phyloP scores from a whole-genome alignment of 371 early-diverging fungal species.

The Mucor racemosus region DNA sequence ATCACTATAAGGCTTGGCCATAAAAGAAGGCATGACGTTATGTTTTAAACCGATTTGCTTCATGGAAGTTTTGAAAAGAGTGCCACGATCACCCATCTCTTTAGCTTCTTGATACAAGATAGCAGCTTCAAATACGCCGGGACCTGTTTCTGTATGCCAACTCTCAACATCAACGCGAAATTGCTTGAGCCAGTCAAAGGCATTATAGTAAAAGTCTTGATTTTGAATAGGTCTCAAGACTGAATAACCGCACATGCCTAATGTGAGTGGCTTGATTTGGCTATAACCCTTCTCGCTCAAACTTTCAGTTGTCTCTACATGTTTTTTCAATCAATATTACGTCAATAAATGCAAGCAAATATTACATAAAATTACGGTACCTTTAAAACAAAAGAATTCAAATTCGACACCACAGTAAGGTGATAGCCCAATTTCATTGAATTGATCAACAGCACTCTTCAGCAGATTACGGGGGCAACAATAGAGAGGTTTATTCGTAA shows the following conservation, averaged over 20 bases:
- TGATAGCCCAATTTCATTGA: slow-evolving; percentile 52
- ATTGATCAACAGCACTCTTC: slow-evolving; percentile 54
- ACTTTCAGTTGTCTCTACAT: slow-evolving; percentile 70
- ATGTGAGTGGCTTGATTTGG: slow-evolving; percentile 62
- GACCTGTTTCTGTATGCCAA: slow-evolving; percentile 86
- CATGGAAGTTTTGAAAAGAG: slow-evolving; percentile 78
- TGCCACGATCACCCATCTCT: slow-evolving; percentile 77
- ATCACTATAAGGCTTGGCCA: slow-evolving; percentile 83
- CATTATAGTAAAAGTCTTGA: slow-evolving; percentile 73
- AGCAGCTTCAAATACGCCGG: slow-evolving; percentile 88
- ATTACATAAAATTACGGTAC: slow-evolving; percentile 37
- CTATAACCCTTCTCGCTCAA: slow-evolving; percentile 63
- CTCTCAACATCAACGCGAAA: slow-evolving; percentile 78
- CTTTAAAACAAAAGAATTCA: slow-evolving; percentile 86
- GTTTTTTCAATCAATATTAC: neutral
- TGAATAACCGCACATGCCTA: slow-evolving; percentile 88
- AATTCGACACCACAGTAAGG: slow-evolving; percentile 79
- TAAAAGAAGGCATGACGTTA: slow-evolving; percentile 79
- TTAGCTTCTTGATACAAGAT: slow-evolving; percentile 67
- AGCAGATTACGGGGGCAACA: slow-evolving; percentile 74
- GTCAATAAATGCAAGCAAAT: neutral
- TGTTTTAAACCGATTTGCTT: slow-evolving; percentile 78
- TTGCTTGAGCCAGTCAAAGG: slow-evolving; percentile 68
- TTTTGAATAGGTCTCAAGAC: slow-evolving; percentile 73
- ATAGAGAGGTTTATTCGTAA: slow-evolving; percentile 55